Base-by-base conservation (phyloP, 257 asterid species). In the Ajuga chamaepitys region DNA sequence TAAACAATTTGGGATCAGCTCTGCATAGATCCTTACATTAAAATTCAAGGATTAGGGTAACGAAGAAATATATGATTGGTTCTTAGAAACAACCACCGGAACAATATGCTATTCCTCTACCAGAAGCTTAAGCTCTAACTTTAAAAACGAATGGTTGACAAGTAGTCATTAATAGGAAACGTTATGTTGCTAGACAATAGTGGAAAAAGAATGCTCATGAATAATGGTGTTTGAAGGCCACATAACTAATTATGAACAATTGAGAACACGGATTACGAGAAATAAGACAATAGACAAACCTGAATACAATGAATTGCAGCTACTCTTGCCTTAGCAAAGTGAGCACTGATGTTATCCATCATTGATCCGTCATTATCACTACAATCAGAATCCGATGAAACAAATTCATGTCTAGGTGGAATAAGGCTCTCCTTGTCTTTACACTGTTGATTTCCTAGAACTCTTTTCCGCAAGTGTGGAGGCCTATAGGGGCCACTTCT, bases 371-470 rank as follows among this genome's bases (percentile, higher is more conserved):
- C 98, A 77, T 75, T 79, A 64, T 92, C 98, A 68, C 98, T 85
- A 78, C 77, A 85, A 70, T 92, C 98, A 75, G 98, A 92, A 85
- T 89, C 97, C 55, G 96, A 92, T 54, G 90, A 84, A 32, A 80
- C 69, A 70, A 72, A 74, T 37, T 77, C 89, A 51, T 58, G 66
- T 51, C 79, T 81, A 37, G 81, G 52, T 77, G 81, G 77, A 71
- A 72, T 42, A 50, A 59, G 59, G 72, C 75, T 42, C 57, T 79
- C 78, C 71, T 68, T 85, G 67, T 79, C 78, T 59, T 71, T 73
- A 47, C 32, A 59, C 70, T 66, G 76, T 74, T 72, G 70, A 71
- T 17, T 76, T 42, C 69, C 78, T 58, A 65, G 54, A 40, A 52
- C 72, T 56, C 82, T 82, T 62, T 81, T 84, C 68, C 98, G 87